Conservation (phyloP, 1,139 yeast species). For the Yamadazyma sp. region DNA sequence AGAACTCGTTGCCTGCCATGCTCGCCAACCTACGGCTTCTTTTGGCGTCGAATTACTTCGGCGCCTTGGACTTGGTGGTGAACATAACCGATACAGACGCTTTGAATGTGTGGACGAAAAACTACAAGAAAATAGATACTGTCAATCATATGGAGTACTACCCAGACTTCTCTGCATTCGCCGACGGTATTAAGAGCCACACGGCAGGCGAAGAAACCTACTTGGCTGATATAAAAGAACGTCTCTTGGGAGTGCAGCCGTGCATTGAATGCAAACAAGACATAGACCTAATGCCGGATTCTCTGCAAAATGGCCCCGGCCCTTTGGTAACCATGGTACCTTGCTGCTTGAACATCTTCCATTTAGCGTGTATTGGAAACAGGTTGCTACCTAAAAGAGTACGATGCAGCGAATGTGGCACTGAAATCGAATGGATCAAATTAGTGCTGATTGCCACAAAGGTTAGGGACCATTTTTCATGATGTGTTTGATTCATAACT, state of each 20-base stretch:
- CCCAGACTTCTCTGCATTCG: slow-evolving; percentile 14
- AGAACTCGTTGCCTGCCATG: slow-evolving; percentile 40
- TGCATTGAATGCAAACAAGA: slow-evolving; percentile 29
- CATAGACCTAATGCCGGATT: slow-evolving; percentile 33
- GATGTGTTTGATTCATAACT: slow-evolving; percentile 17
- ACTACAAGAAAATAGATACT: slow-evolving; percentile 25
- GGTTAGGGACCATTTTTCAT: slow-evolving; percentile 18
- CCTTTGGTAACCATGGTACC: slow-evolving; percentile 35
- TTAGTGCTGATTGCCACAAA: slow-evolving; percentile 37
- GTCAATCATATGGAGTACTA: slow-evolving; percentile 7
- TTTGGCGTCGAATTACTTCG: slow-evolving; percentile 40
- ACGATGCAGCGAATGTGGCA: slow-evolving; percentile 39
- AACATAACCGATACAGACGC: slow-evolving; percentile 34
- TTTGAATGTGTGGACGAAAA: slow-evolving; percentile 25
- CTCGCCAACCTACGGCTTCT: slow-evolving; percentile 54
- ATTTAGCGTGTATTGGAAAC: slow-evolving; percentile 46
- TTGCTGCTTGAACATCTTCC: slow-evolving; percentile 38
- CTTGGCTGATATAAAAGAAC: slow-evolving; percentile 19
- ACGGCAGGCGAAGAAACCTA: slow-evolving; percentile 2
- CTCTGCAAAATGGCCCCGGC: slow-evolving; percentile 9
- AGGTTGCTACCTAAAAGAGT: slow-evolving; percentile 32
- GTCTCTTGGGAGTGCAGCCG: slow-evolving; percentile 20
- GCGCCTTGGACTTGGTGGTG: slow-evolving; percentile 38
- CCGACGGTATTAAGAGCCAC: slow-evolving; percentile 8
- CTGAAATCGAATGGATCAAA: slow-evolving; percentile 39